phyloP scores from a whole-genome alignment of 768 basidiomycete species.

The Boletus vermiculosoides region DNA sequence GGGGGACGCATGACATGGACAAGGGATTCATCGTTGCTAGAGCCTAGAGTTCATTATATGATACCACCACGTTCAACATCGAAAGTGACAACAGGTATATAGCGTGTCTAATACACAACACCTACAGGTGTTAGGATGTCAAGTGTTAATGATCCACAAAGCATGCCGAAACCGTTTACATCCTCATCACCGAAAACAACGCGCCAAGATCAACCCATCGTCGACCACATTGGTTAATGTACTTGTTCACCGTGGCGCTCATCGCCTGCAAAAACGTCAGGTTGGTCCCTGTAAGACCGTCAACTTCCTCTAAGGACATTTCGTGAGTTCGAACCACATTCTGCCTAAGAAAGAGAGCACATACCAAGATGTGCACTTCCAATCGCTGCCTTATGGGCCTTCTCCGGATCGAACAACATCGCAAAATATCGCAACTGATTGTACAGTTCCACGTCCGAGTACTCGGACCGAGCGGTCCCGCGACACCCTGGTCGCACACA shows the following conservation, averaged over 20 bases:
- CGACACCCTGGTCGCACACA: constrained; percentile 52
- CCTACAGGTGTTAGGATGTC: not conserved
- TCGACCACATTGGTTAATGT: constrained; percentile 84
- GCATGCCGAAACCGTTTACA: constrained; percentile 32
- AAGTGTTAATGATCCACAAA: not conserved
- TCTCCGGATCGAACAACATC: constrained; percentile 73
- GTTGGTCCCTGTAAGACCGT: constrained; percentile 51
- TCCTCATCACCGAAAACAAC: constrained; percentile 82
- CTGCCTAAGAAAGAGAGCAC: constrained; percentile 7
- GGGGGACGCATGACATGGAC: constrained; percentile 19
- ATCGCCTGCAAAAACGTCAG: constrained; percentile 50
- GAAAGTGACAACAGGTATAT: constrained; percentile 3
- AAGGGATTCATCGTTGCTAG: not conserved
- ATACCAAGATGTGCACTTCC: constrained; percentile 45
- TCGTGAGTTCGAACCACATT: not conserved
- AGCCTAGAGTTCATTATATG: not conserved
- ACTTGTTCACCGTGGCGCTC: constrained; percentile 61
- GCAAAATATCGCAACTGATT: constrained; percentile 85
- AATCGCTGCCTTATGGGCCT: constrained; percentile 51
- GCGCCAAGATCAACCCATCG: constrained; percentile 82
- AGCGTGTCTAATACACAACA: constrained; percentile 6
- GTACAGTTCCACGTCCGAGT: constrained; percentile 81
- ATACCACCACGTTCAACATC: constrained; percentile 6
- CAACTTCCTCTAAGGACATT: constrained; percentile 51
- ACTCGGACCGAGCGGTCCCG: constrained; percentile 45